A percentile compares a stretch with the other conserved stretches of the same genome.
phyloP scores from a whole-genome alignment of 805 yeast species.

The Kuraishia hungarica region DNA sequence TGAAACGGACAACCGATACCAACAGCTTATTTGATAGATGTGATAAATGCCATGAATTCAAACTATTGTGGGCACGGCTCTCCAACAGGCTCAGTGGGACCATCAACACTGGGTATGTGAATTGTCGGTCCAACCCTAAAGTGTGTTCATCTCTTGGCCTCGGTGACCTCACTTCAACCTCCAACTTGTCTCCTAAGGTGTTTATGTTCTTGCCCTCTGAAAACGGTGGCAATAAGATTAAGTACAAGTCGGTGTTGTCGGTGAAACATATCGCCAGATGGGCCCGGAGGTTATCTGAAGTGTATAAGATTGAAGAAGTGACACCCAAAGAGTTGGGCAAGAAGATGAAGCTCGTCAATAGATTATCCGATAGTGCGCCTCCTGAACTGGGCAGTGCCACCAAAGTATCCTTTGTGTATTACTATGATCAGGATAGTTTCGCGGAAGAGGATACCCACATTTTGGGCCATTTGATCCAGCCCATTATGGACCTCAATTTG shows the following conservation, averaged over 20 bases:
- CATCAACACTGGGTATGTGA: constrained; percentile 45
- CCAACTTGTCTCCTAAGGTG: constrained; percentile 12
- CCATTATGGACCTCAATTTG: constrained; percentile 46
- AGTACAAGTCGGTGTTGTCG: constrained; percentile 20
- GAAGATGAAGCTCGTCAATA: constrained; percentile 12
- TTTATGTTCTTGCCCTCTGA: constrained; percentile 44
- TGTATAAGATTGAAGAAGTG: constrained; percentile 30
- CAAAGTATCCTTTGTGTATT: constrained; percentile 43
- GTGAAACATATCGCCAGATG: constrained; percentile 30
- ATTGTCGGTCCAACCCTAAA: constrained; percentile 41
- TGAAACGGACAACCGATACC: constrained; percentile 19
- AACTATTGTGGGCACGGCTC: constrained; percentile 49
- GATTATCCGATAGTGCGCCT: constrained; percentile 8
- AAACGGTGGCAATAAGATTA: constrained; percentile 36
- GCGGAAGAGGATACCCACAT: constrained; percentile 57
- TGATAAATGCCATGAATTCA: constrained; percentile 40
- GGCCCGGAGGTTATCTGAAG: constrained; percentile 38
- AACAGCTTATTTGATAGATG: constrained; percentile 33
- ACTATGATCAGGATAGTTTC: constrained; percentile 39
- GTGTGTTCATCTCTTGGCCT: constrained; percentile 48
- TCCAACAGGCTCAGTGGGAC: constrained; percentile 35
- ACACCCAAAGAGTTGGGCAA: constrained; percentile 12
- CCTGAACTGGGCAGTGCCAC: constrained; percentile 25
- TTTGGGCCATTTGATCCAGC: constrained; percentile 52
- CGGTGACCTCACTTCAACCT: constrained; percentile 17